Base-by-base conservation (phyloP, 129 eudicot genomes). In the Lactuca saligna region DNA sequence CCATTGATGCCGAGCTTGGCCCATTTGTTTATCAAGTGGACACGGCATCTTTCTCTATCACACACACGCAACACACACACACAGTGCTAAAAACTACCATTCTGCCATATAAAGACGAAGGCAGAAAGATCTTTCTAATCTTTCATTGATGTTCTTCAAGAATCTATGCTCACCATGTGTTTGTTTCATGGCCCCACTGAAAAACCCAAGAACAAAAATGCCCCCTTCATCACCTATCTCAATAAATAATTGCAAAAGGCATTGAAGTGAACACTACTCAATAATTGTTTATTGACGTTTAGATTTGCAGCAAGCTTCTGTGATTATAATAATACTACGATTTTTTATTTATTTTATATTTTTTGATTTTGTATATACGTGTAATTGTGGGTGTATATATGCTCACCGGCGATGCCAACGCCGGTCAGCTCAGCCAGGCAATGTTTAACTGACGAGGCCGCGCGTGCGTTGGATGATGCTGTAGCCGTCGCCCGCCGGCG, bases 321-420 rank as follows among this genome's bases (percentile, higher is more conserved):
- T 14, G 25, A 17, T 20, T 38, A 55, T 55, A 8, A 17, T 17
- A 62, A 17, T 73, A 39, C 32, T 29, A 51, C 49, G 38, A 14
- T 34, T 16, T 3, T 66, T 32, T 37, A 0, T 10, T 41, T 13
- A 17, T 63, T 2, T 63, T 38, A 16, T 41, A 1, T 15, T 38
- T 20, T 5, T 2, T 60, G 2, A 11, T 0, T 14, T 0, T 16
- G 15, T 41, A 46, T 46, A 16, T 46, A 59, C 46, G 51, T 68
- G 50, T 69, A 25, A 44, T 17, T 2, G 2, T 39, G 3, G 0
- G 4, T 61, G 3, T 50, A 35, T 83, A n/a, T 69, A 51, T 70
- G 83, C 77, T 74, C 25, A 6, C 90, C 82, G 87, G 84, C 69
- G 75, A 86, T 86, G 93, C 93, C 88, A 57, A 87, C 89, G 89